Base-by-base conservation (phyloP, 495 filamentous ascomycete genomes). In the Elasticomyces elasticus region DNA sequence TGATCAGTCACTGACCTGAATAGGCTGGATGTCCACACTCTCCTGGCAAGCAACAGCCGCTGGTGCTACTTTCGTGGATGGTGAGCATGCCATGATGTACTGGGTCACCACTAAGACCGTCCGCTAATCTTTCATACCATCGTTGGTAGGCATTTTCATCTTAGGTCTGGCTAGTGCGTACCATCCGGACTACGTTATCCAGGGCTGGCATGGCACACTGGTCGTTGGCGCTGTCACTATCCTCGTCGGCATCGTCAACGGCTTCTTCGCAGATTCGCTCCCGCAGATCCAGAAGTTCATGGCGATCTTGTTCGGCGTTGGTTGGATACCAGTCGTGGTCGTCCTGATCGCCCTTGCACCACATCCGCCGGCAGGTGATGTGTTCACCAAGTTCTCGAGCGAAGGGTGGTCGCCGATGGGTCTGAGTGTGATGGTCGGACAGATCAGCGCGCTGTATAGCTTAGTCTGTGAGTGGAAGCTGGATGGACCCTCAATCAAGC, bases 231-330 rank as follows among this genome's bases (percentile, higher is more conserved):
- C 30, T 15, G 30, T 33, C 7, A 33, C 30, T 33, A 33, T 33
- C 30, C 30, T 33, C 7, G 64, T 69, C 2, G 52, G 76, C 0
- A 64, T 60, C 9, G 61, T 74, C 62, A 78, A 78, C 58, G 62
- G 63, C 0, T 35, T 68, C 4, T 47, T 52, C 6, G 24, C 46
- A n/a, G 17, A 33, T 6, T 12, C 17, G 11, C 22, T 55, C 6
- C 52, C 52, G 12, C n/a, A 24, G 15, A 9, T 55, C 12, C 11
- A 55, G n/a, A 49, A 49, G 11, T 28, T 47, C 25, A 11, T 40
- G 11, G n/a, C 47, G 15, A 26, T 47, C 24, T 20, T 55, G 9
- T 38, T 52, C 44, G 19, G 52, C 4, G n/a, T 49, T 5, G 44
- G 41, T 11, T 49, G 52, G 19, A 22, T 55, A 20, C 45, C 42